phyloP scores from a whole-genome alignment of 257 asterid species.

The Lantana camara region DNA sequence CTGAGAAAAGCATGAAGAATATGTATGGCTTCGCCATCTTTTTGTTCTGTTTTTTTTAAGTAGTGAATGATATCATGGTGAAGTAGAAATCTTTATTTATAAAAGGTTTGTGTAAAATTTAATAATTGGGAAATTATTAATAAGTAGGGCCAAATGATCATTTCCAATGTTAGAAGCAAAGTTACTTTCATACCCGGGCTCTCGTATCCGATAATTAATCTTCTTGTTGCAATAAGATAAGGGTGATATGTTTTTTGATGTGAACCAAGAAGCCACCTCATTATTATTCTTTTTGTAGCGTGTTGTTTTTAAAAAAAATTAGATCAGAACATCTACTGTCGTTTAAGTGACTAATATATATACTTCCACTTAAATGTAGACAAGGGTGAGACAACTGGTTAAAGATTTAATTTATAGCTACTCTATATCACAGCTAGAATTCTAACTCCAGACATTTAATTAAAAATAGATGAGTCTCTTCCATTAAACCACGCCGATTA shows the following conservation, averaged over 20 bases:
- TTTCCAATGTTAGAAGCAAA: background rate
- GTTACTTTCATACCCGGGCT: too few species aligned
- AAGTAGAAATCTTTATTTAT: background rate
- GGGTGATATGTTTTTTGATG: background rate
- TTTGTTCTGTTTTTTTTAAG: background rate
- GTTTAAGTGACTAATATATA: too few species aligned
- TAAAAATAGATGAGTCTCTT: too few species aligned
- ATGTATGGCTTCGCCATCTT: slow-evolving; percentile 10
- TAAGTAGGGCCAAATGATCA: background rate
- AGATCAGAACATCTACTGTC: too few species aligned
- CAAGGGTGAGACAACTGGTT: too few species aligned
- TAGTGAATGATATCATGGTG: background rate
- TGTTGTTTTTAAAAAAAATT: too few species aligned
- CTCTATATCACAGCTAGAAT: too few species aligned
- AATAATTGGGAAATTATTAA: background rate
- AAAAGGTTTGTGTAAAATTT: background rate
- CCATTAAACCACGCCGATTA: too few species aligned
- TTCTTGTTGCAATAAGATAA: background rate
- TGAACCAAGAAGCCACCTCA: background rate
- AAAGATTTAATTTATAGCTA: too few species aligned
- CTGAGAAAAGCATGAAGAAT: background rate
- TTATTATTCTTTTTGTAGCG: background rate
- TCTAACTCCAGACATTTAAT: too few species aligned
- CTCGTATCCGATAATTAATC: background rate
- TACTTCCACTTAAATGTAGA: too few species aligned